Evolutionary conservation across 129 eudicot genomes (phyloP).

Genomic region (Dittrichia graveolens): DNA sequence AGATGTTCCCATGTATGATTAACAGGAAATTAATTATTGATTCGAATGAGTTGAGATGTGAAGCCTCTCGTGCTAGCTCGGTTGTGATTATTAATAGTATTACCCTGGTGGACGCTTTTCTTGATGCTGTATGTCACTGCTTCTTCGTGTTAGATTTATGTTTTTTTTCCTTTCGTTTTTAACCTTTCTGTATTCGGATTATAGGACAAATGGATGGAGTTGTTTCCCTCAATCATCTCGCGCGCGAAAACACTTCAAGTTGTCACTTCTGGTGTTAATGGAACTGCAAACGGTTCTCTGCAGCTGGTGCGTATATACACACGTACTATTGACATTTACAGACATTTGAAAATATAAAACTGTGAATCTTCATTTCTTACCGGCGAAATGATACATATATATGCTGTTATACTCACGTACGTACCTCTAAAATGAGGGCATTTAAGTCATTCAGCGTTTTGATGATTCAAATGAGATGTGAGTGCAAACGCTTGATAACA

Average conservation of each 20-base stretch:
- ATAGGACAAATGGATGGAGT: constrained; percentile 92
- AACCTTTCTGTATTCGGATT: constrained; percentile 18
- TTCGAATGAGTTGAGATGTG: constrained; percentile 48
- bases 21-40: constrained; percentile 32
- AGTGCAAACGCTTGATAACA: too few species aligned
- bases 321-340: too few species aligned
- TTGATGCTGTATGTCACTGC: constrained; percentile 72
- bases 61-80: constrained; percentile 67
- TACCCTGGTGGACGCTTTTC: constrained; percentile 93
- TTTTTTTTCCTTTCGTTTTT: constrained; percentile 1
- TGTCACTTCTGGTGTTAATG: constrained; percentile 62
- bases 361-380: too few species aligned
- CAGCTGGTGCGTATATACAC: constrained; percentile 56
- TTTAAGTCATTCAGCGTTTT: too few species aligned
- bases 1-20: constrained; percentile 64
- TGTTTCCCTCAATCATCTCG: constrained; percentile 84
- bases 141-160: constrained; percentile 2
- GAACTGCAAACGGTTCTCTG: constrained; percentile 77
- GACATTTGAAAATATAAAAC: too few species aligned
- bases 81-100: constrained; percentile 89
- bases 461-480: too few species aligned
- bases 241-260: constrained; percentile 91
- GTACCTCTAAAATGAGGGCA: too few species aligned
- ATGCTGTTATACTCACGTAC: too few species aligned
- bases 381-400: not conserved